These are phyloP conservation scores for Ceratocystis ficicola DNA, from an alignment of 2,329 filamentous ascomycete genomes.

Conservation along the genomic window DNA sequence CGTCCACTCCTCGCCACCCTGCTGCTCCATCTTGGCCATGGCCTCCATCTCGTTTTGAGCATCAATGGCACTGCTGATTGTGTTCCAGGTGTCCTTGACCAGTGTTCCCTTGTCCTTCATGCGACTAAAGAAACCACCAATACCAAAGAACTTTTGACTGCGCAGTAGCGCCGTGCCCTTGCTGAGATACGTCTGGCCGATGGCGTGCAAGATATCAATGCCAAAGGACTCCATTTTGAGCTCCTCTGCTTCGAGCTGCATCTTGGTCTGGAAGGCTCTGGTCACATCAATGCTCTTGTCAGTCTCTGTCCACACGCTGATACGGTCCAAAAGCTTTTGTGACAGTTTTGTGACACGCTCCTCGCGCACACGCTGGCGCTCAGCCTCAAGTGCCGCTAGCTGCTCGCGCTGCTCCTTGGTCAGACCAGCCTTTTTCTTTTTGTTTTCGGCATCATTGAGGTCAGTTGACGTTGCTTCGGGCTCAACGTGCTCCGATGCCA, in stretches of 20 bases:
- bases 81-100: conserved; percentile 97
- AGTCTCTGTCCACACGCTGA: conserved; percentile 94
- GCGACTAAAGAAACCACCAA: conserved; percentile 85
- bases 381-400: conserved; percentile 73
- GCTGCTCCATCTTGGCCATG: conserved; percentile 92
- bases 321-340: conserved; percentile 75
- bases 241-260: conserved; percentile 86
- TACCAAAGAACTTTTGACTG: conserved; percentile 91
- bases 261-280: conserved; percentile 84
- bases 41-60: conserved; percentile 98
- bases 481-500: conserved; percentile 68
- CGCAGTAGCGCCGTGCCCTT: conserved; percentile 84
- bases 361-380: conserved; percentile 70
- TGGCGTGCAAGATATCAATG: conserved; percentile 87
- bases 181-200: conserved; percentile 78
- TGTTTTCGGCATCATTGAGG: conserved; percentile 48
- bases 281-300: conserved; percentile 82
- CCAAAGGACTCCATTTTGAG: conserved; percentile 99
- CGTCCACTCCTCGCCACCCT: conserved; percentile 93
- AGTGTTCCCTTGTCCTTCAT: conserved; percentile 94
- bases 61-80: conserved; percentile 89
- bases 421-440: conserved; percentile 79
- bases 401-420: conserved; percentile 90
- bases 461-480: conserved; percentile 51
- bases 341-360: conserved; percentile 78